A percentile compares a stretch with the other conserved stretches of the same genome.
Conservation (phyloP, 2,329 filamentous ascomycete species). For the Calonectria fujianensis region DNA sequence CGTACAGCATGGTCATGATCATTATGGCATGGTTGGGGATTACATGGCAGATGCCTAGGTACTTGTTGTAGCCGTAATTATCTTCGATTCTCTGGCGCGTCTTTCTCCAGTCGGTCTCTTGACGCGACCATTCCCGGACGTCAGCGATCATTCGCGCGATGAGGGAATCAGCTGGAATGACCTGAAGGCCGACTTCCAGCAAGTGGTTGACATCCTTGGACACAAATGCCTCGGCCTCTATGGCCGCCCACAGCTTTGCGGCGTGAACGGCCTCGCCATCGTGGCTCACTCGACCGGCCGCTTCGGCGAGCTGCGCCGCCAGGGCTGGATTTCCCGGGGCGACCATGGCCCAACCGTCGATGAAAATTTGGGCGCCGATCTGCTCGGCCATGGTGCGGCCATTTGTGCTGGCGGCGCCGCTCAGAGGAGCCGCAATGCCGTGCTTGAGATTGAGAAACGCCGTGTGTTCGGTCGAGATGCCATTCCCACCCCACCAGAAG, state of each 20-base stretch:
- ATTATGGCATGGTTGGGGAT: conserved; percentile 14
- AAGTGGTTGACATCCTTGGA: background rate
- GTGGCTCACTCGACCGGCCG: background rate
- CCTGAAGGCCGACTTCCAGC: background rate
- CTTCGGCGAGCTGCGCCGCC: background rate
- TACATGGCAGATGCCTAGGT: background rate
- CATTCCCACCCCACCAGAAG: conserved; percentile 36
- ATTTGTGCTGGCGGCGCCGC: conserved; percentile 17
- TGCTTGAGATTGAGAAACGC: conserved; percentile 35
- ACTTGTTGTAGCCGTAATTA: conserved; percentile 9
- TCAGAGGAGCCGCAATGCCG: conserved; percentile 28
- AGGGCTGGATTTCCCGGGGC: background rate
- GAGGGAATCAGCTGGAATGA: background rate
- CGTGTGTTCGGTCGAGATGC: conserved; percentile 36
- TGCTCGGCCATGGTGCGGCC: conserved; percentile 1
- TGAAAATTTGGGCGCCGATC: background rate
- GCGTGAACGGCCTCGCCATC: background rate
- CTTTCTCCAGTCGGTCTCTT: background rate
- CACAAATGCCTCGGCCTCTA: background rate
- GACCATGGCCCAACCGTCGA: conserved; percentile 6
- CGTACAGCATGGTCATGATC: conserved; percentile 7
- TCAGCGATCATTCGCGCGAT: conserved; percentile 10
- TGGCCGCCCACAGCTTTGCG: conserved; percentile 4
- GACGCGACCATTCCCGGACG: background rate
- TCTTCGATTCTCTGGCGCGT: conserved; percentile 4